Percentiles rank a stretch among this genome's conserved stretches.
phyloP scores from a whole-genome alignment of 164 flowering plant genomes.

The Vitis vinifera region ASM3070453v1 NC_081805.1:27320501-27321000 shows the following conservation, averaged over 20 bases:
- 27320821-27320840: background rate
- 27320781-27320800: background rate
- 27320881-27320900: constrained; percentile 1
- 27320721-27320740: constrained; percentile 7
- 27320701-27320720: background rate
- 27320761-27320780: constrained; percentile 1
- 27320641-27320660: background rate
- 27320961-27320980: constrained; percentile 50
- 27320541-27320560: background rate
- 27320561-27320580: background rate
- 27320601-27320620: background rate
- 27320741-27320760: constrained; percentile 9
- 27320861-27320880: background rate
- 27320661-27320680: constrained; percentile 20
- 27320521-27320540: no score
- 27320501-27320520: no score
- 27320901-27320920: background rate
- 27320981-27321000: constrained; percentile 52
- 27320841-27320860: background rate
- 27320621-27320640: constrained; percentile 6
- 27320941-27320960: constrained; percentile 54
- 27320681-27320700: constrained; percentile 13
- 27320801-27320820: background rate
- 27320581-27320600: background rate
- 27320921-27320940: constrained; percentile 55